A percentile compares a stretch with the other conserved stretches of the same genome.
Evolutionary conservation across 208 protist genomes (phyloP).

Genomic region (Leptomonas seymouri): DNA sequence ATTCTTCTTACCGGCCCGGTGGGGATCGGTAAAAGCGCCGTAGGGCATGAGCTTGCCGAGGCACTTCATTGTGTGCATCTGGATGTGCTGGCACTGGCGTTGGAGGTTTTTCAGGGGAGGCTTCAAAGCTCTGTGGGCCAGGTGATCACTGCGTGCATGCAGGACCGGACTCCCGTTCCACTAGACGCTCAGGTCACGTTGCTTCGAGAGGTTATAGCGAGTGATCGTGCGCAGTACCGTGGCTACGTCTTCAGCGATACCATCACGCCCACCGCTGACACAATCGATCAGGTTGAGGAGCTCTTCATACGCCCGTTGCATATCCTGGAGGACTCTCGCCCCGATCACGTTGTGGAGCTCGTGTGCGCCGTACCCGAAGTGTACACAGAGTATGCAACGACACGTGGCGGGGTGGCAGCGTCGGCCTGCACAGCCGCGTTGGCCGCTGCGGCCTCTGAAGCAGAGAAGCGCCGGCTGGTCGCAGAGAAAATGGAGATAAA

Average conservation of each 20-base stretch:
- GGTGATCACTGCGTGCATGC: slow-evolving; percentile 39
- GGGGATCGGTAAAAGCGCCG: slow-evolving; percentile 57
- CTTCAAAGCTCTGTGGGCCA: slow-evolving; percentile 3
- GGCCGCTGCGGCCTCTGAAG: slow-evolving; percentile 11
- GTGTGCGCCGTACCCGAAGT: slow-evolving; percentile 43
- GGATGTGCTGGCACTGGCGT: slow-evolving; percentile 63
- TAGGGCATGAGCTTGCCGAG: slow-evolving; percentile 50
- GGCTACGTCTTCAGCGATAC: slow-evolving; percentile 89
- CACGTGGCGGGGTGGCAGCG: not conserved
- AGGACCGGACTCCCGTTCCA: slow-evolving; percentile 37
- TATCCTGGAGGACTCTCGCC: slow-evolving; percentile 45
- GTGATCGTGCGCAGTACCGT: slow-evolving; percentile 40
- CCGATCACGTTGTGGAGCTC: slow-evolving; percentile 65
- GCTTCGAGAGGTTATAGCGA: slow-evolving; percentile 44
- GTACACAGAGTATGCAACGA: slow-evolving; percentile 33
- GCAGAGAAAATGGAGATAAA: slow-evolving; percentile 42
- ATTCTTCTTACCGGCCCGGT: slow-evolving; percentile 62
- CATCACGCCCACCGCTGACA: slow-evolving; percentile 22
- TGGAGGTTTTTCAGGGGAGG: slow-evolving; percentile 13
- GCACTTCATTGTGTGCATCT: slow-evolving; percentile 71
- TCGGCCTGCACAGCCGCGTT: slow-evolving; percentile 16
- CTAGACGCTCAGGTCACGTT: slow-evolving; percentile 58
- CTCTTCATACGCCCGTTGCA: slow-evolving; percentile 29
- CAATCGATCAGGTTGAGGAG: slow-evolving; percentile 35
- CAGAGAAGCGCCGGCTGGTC: slow-evolving; percentile 19